A percentile compares a stretch with the other conserved stretches of the same genome.
These are phyloP conservation scores for Verticillium nonalfalfae DNA, from an alignment of 2,329 filamentous ascomycete genomes.

Conservation along the genomic window DNA sequence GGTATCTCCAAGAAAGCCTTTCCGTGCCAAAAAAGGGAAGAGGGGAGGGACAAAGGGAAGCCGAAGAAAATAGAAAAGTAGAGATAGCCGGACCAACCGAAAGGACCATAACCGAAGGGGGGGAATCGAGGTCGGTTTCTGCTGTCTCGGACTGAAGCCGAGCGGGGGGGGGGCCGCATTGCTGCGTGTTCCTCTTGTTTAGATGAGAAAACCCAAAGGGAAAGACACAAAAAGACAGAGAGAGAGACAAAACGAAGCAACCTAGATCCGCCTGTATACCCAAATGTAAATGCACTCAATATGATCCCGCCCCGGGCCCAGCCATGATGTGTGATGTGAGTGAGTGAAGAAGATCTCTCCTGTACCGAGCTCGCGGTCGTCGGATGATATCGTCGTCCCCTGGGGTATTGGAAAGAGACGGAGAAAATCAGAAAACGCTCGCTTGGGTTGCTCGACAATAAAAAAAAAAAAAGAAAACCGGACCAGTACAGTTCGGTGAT, in stretches of 20 bases:
- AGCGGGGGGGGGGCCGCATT: constrained; percentile 45
- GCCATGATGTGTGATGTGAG: constrained; percentile 42
- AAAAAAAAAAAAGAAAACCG: constrained; percentile 5
- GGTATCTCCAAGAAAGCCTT: constrained; percentile 34
- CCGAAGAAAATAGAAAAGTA: constrained; percentile 18
- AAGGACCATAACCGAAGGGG: constrained; percentile 19
- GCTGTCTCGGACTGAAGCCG: constrained; percentile 43
- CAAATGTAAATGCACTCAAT: constrained; percentile 47
- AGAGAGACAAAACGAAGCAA: constrained; percentile 19
- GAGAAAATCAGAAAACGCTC: constrained; percentile 30
- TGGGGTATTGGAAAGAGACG: constrained; percentile 24
- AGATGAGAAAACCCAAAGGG: constrained; percentile 18
- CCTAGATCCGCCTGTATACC: constrained; percentile 42
- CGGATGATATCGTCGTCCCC: neutral
- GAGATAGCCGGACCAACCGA: neutral
- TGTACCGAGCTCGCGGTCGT: constrained; percentile 43
- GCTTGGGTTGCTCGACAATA: constrained; percentile 38
- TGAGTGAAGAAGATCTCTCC: constrained; percentile 25
- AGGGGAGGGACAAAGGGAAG: constrained; percentile 23
- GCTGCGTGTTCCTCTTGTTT: constrained; percentile 58
- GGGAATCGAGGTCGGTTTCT: constrained; percentile 35
- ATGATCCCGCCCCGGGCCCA: constrained; percentile 43
- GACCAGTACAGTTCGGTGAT: neutral
- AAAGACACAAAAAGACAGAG: constrained; percentile 18
- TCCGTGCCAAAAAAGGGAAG: constrained; percentile 28